Evolutionary conservation across 1,139 yeast genomes (phyloP).

Genomic region (Debaryomycetaceae sp.): DNA sequence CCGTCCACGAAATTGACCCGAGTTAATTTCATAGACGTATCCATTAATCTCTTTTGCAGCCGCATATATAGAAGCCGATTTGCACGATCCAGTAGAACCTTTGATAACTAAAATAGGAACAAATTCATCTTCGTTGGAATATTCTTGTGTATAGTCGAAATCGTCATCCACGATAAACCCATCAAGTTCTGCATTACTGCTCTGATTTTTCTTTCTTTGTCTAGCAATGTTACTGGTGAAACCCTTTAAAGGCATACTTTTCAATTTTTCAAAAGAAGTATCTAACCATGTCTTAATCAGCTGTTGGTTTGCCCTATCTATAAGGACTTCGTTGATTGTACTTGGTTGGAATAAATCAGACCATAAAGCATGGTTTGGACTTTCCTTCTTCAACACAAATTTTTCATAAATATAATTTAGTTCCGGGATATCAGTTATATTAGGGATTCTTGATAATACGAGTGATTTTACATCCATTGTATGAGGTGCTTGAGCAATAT

Average conservation of each 20-base stretch:
- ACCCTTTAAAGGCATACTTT: slow-evolving; percentile 25
- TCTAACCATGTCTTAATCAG: slow-evolving; percentile 46
- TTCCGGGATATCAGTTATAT: slow-evolving; percentile 11
- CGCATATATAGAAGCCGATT: slow-evolving; percentile 72
- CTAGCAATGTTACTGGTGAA: slow-evolving; percentile 26
- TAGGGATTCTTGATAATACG: slow-evolving; percentile 10
- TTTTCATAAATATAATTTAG: slow-evolving; percentile 20
- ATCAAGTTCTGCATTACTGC: slow-evolving; percentile 9
- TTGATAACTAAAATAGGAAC: slow-evolving; percentile 64
- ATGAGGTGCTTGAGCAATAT: too few relatives aligned
- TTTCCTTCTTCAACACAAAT: slow-evolving; percentile 10
- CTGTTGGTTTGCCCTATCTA: slow-evolving; percentile 18
- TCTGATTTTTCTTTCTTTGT: slow-evolving; percentile 13
- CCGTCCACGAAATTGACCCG: slow-evolving; percentile 68
- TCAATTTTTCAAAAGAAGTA: slow-evolving; percentile 44
- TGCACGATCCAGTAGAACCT: slow-evolving; percentile 78
- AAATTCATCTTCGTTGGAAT: slow-evolving; percentile 35
- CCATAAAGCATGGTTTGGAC: slow-evolving; percentile 30
- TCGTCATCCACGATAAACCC: slow-evolving; percentile 33
- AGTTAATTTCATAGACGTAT: slow-evolving; percentile 78
- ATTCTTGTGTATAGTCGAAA: slow-evolving; percentile 12
- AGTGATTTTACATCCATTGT: background rate
- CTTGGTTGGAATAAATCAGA: slow-evolving; percentile 43
- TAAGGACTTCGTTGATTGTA: slow-evolving; percentile 31
- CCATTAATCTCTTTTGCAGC: slow-evolving; percentile 63